Percentiles rank a stretch among this genome's conserved stretches.
Conservation (phyloP, 805 yeast species). For the Ogataea henricii region DNA sequence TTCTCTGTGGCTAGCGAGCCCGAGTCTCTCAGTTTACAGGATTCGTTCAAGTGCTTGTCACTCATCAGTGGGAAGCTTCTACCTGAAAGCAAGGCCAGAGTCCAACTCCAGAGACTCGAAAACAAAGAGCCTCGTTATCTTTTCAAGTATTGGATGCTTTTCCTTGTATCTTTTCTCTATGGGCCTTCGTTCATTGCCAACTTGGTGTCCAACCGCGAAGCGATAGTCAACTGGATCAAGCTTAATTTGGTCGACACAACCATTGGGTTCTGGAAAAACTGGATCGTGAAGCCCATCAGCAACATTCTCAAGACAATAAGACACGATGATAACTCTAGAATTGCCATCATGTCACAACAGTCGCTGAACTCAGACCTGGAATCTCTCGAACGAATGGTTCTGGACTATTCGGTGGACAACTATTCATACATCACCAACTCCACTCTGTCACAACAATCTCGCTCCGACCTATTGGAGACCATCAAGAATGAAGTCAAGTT, state of each 20-base stretch:
- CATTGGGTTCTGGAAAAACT: slow-evolving; percentile 69
- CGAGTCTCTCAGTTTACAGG: slow-evolving; percentile 5
- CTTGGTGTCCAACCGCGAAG: slow-evolving; percentile 52
- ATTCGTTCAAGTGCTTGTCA: slow-evolving; percentile 14
- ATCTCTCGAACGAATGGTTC: slow-evolving; percentile 85
- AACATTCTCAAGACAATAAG: slow-evolving; percentile 79
- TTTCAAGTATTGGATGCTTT: slow-evolving; percentile 60
- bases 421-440: slow-evolving; percentile 15
- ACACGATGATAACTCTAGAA: slow-evolving; percentile 72
- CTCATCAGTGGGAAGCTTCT: slow-evolving; percentile 9
- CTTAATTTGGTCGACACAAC: slow-evolving; percentile 64
- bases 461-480: slow-evolving; percentile 19
- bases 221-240: slow-evolving; percentile 56
- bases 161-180: slow-evolving; percentile 42
- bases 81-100: slow-evolving; percentile 8
- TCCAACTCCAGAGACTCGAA: not conserved
- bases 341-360: slow-evolving; percentile 77
- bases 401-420: slow-evolving; percentile 59
- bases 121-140: slow-evolving; percentile 42
- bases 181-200: slow-evolving; percentile 53
- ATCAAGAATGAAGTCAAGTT: slow-evolving; percentile 53
- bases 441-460: slow-evolving; percentile 7
- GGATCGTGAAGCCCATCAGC: slow-evolving; percentile 78
- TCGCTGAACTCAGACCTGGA: slow-evolving; percentile 76
- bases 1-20: not conserved